Evolutionary conservation across 345 rosid genomes (phyloP).

Genomic region (Melastoma malabathricum): DNA sequence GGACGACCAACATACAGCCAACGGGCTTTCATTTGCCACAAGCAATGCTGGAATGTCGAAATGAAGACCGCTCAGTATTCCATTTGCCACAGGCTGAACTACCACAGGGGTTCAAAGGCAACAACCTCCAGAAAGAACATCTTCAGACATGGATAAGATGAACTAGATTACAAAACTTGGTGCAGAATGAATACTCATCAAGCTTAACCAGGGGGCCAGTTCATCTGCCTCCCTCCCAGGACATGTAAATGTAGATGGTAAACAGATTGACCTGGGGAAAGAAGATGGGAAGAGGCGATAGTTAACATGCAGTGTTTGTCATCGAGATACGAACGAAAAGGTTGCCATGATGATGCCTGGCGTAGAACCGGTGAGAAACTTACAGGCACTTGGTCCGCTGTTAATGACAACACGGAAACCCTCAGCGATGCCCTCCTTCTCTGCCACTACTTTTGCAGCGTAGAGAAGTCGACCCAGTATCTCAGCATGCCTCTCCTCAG

Average conservation of each 20-base stretch:
- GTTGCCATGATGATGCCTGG: too few relatives aligned
- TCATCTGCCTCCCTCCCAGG: conserved; percentile 78
- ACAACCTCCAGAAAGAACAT: not conserved
- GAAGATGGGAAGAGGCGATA: not conserved
- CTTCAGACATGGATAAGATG: not conserved
- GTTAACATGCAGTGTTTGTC: not conserved
- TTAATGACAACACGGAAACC: conserved; percentile 92
- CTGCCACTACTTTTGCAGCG: conserved; percentile 81
- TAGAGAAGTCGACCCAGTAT: conserved; percentile 64
- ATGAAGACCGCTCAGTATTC: too few relatives aligned
- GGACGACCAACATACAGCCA: too few relatives aligned
- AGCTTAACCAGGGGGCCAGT: conserved; percentile 83
- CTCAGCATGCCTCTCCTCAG: conserved; percentile 61
- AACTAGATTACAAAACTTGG: not conserved
- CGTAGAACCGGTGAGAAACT: conserved; percentile 17
- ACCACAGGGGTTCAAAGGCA: too few relatives aligned
- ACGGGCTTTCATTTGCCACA: too few relatives aligned
- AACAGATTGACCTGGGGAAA: conserved; percentile 77
- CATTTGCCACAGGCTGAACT: too few relatives aligned
- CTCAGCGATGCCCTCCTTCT: conserved; percentile 74
- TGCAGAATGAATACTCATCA: not conserved
- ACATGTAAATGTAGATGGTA: conserved; percentile 87
- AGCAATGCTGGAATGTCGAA: too few relatives aligned
- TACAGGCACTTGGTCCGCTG: conserved; percentile 69
- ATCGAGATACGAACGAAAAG: not conserved